Evolutionary conservation across 441 rosid genomes (phyloP), one percentile per base, ranked within the genome.

Genomic region (Hura crepitans): DNA sequence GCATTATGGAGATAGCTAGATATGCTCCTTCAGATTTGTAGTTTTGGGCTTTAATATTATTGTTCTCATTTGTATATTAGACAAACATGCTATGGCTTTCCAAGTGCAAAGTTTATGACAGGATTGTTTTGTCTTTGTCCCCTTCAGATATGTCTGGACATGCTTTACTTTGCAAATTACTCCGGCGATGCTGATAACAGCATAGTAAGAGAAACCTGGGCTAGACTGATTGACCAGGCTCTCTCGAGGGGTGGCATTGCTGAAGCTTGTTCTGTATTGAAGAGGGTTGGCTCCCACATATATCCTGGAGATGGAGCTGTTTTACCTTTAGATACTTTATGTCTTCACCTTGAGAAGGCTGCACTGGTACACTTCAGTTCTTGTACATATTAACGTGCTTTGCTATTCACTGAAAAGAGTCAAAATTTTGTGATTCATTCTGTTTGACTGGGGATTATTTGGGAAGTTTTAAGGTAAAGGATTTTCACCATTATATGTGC

Each of bases 281-380:
- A 90, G 86, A 89, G 93, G 77, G 90, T 95, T 59, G 93, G 96
- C 63, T 91, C 98, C 59, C 84, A 78, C 66, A 71, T 82, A 46
- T 92, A 95, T 81, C 98, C 96, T 63, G 99, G 99, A 51, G 96
- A 89, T 81, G 99, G 97, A 66, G 88, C 90, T 70, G 80, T 89
- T 78, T 82, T 91, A 77, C 99, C 97, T 17, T 81, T 91, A 67
- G 98, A 92, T 56, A 81, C 89, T 73, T 65, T 91, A 17, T 92
- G 99, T 77, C 96, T 92, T 74, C 98, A 92, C 81, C 90, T 95
- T 49, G 99, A 95, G 89, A 95, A 91, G 81, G 93, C 97, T 72
- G 91, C 96, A 27, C 53, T 84, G 95, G 97, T 95, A 83, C 62
- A 72, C 75, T 61, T 68, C 62, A 56, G 59, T 42, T 57, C 46